These are phyloP conservation scores for Retiboletus fuscus DNA, from an alignment of 1,284 basidiomycete species.

Conservation along the genomic window DNA sequence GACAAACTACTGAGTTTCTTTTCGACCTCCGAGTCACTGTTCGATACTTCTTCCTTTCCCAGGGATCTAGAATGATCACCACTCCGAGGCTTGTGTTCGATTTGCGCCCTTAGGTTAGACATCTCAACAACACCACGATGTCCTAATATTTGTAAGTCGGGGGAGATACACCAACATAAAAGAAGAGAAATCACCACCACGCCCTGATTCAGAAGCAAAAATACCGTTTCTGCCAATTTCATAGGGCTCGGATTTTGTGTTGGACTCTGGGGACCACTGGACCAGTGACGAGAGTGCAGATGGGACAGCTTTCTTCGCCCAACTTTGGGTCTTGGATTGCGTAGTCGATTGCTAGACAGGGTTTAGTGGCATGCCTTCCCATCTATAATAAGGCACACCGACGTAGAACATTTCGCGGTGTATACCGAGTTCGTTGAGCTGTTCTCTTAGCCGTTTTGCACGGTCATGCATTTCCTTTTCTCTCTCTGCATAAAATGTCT, in stretches of 20 bases:
- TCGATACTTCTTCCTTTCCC: constrained; percentile 1
- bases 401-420: constrained; percentile 79
- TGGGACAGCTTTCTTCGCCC: constrained; percentile 30
- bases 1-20: background rate
- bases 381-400: constrained; percentile 33
- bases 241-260: background rate
- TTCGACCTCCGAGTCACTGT: background rate
- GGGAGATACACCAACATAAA: background rate
- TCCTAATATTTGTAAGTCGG: constrained; percentile 18
- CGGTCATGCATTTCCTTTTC: constrained; percentile 74
- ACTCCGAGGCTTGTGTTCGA: background rate
- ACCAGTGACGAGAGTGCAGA: constrained; percentile 23
- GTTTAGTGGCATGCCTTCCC: constrained; percentile 21
- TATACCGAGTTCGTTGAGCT: constrained; percentile 79
- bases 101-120: constrained; percentile 3
- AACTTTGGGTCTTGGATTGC: constrained; percentile 16
- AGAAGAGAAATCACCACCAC: constrained; percentile 27
- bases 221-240: background rate
- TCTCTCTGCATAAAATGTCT: constrained; percentile 81
- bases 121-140: background rate
- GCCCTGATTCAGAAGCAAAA: constrained; percentile 35
- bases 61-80: constrained; percentile 6
- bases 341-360: constrained; percentile 33
- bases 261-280: constrained; percentile 7
- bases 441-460: constrained; percentile 67